Percentiles rank a stretch among this genome's conserved stretches.
phyloP scores from a whole-genome alignment of 1,139 yeast species.

The Blastobotrys indianensis region DNA sequence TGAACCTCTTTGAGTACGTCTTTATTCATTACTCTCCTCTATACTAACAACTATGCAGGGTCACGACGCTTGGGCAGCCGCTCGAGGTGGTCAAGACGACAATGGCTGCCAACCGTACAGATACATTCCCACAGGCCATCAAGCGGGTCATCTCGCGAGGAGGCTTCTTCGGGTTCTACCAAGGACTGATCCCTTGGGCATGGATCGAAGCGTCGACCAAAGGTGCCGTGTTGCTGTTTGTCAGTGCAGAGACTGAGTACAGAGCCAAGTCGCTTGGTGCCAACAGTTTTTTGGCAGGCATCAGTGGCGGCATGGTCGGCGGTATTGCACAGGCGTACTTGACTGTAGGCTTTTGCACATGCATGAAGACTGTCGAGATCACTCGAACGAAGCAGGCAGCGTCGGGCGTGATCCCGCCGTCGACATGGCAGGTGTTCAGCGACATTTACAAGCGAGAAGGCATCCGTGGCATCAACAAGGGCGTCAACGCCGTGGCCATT shows the following conservation, averaged over 20 bases:
- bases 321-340: conserved; percentile 95
- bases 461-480: conserved; percentile 88
- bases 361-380: conserved; percentile 97
- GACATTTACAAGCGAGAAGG: conserved; percentile 84
- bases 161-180: conserved; percentile 86
- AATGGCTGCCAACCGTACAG: conserved; percentile 90
- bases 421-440: conserved; percentile 79
- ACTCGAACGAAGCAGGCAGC: conserved; percentile 80
- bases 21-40: neutral
- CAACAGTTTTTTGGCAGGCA: conserved; percentile 73
- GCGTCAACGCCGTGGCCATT: conserved; percentile 98
- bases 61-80: conserved; percentile 93
- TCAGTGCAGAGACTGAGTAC: conserved; percentile 88
- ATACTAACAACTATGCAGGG: conserved; percentile 31
- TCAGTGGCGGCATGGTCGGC: conserved; percentile 91
- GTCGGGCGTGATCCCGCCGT: conserved; percentile 62
- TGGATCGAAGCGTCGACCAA: conserved; percentile 99
- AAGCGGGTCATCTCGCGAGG: conserved; percentile 88
- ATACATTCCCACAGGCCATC: conserved; percentile 62
- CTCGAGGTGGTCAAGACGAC: conserved; percentile 91
- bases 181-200: conserved; percentile 98
- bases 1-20: conserved; percentile 67
- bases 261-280: conserved; percentile 59
- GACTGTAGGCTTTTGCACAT: conserved; percentile 96
- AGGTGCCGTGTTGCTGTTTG: conserved; percentile 94